Conservation (phyloP, 2,329 filamentous ascomycete species). For the Microsporum ferrugineum region DNA sequence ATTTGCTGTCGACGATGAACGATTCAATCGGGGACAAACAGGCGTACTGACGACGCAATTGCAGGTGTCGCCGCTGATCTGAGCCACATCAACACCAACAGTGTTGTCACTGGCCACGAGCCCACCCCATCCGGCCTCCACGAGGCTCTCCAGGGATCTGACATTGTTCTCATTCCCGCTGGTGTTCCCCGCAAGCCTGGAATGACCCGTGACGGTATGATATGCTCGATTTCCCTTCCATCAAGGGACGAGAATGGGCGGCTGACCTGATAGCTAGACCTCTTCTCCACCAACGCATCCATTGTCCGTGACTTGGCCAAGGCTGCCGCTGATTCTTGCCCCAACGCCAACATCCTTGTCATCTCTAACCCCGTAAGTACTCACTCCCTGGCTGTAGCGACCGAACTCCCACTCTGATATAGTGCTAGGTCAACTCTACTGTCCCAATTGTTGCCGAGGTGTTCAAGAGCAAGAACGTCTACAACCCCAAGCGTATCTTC, state of each 20-base stretch:
- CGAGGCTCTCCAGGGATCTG: conserved; percentile 69
- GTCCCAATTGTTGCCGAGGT: conserved; percentile 96
- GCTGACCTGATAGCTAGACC: conserved; percentile 44
- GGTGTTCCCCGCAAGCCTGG: conserved; percentile 98
- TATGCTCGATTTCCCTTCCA: conserved; percentile 15
- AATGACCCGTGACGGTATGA: conserved; percentile 85
- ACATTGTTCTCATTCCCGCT: conserved; percentile 94
- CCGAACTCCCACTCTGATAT: not conserved
- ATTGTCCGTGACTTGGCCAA: conserved; percentile 98
- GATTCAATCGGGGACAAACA: not conserved
- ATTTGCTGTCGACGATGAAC: not conserved
- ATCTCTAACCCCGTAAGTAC: conserved; percentile 80
- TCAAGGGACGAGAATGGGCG: not conserved
- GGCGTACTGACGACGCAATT: conserved; percentile 14
- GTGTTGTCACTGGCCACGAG: conserved; percentile 80
- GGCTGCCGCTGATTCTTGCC: conserved; percentile 76
- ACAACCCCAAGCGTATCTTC: conserved; percentile 98
- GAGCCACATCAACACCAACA: conserved; percentile 99
- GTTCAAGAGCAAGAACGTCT: conserved; percentile 89
- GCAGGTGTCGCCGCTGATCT: conserved; percentile 94
- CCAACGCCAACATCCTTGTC: conserved; percentile 89
- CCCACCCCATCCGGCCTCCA: conserved; percentile 64
- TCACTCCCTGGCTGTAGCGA: not conserved
- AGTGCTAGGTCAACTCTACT: conserved; percentile 74
- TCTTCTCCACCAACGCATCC: conserved; percentile 99